Percentiles rank a stretch among this genome's conserved stretches.
Evolutionary conservation across 2,329 filamentous ascomycete species (phyloP).

Genomic region (Drechslera avenae): DNA sequence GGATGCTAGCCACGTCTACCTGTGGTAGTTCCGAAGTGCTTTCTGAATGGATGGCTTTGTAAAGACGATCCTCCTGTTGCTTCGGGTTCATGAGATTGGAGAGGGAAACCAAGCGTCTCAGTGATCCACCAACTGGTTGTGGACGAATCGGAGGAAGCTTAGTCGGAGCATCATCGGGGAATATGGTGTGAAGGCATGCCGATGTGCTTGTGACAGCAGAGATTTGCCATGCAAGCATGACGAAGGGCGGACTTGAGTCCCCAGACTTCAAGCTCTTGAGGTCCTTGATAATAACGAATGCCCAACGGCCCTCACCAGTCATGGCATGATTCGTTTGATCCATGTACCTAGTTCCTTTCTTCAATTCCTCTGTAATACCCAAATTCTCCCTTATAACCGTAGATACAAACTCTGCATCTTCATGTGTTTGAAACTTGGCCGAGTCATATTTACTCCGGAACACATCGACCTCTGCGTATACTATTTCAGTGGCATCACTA

Average conservation of each 20-base stretch:
- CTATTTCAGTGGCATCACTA: conserved; percentile 18
- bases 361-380: not conserved
- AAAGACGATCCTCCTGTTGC: not conserved
- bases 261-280: not conserved
- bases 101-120: conserved; percentile 13
- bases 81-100: conserved; percentile 8
- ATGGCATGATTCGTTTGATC: conserved; percentile 4
- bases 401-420: not conserved
- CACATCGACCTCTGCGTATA: conserved; percentile 31
- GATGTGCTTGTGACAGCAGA: conserved; percentile 14
- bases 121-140: not conserved
- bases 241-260: conserved; percentile 6
- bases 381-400: too few species aligned
- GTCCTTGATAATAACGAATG: conserved; percentile 20
- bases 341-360: not conserved
- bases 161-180: not conserved
- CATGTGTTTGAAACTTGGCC: not conserved
- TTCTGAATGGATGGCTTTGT: conserved; percentile 8
- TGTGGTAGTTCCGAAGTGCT: conserved; percentile 9
- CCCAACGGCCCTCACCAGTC: conserved; percentile 23
- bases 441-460: conserved; percentile 13
- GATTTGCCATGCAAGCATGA: conserved; percentile 21
- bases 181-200: conserved; percentile 18
- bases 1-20: not conserved
- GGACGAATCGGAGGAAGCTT: not conserved